A percentile compares a stretch with the other conserved stretches of the same genome.
These are phyloP conservation scores for Coemansia sp. DNA, from an alignment of 192 early-diverging fungal species.

Conservation along the genomic window DNA sequence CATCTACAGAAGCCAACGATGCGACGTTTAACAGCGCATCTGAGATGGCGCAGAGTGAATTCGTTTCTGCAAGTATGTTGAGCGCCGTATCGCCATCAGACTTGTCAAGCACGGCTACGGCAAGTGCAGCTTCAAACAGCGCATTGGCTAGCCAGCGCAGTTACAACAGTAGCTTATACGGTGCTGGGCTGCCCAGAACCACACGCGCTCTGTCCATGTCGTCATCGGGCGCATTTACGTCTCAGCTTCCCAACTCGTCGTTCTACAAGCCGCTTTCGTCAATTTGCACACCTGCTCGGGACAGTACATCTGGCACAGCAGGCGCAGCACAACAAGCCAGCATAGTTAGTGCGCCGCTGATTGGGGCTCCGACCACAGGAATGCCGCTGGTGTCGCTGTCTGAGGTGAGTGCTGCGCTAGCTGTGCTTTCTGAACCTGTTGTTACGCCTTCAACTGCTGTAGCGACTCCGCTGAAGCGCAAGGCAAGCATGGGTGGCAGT, in stretches of 20 bases:
- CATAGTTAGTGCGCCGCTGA: not conserved
- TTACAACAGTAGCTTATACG: too few relatives aligned
- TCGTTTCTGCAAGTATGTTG: not conserved
- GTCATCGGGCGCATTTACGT: conserved; percentile 17
- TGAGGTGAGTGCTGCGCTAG: conserved; percentile 34
- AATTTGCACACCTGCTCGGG: conserved; percentile 25
- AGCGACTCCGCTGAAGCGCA: conserved; percentile 15
- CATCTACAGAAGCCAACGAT: not conserved
- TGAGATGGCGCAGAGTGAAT: not conserved
- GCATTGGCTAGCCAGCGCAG: too few relatives aligned
- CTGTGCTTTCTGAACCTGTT: conserved; percentile 16
- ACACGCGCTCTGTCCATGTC: conserved; percentile 8
- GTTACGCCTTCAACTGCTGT: not conserved
- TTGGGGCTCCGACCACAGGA: conserved; percentile 1
- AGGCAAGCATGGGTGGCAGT: not conserved
- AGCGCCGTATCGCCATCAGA: not conserved
- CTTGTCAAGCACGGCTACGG: not conserved
- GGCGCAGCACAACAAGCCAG: not conserved
- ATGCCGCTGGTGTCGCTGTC: conserved; percentile 29
- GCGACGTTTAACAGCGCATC: not conserved
- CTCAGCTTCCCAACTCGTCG: conserved; percentile 51
- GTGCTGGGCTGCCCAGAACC: not conserved
- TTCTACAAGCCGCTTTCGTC: conserved; percentile 54
- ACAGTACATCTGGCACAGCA: conserved; percentile 2
- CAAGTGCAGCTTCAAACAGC: not conserved